Conservation (phyloP, 2,329 filamentous ascomycete genomes). For the Elsinoe ampelina region DNA sequence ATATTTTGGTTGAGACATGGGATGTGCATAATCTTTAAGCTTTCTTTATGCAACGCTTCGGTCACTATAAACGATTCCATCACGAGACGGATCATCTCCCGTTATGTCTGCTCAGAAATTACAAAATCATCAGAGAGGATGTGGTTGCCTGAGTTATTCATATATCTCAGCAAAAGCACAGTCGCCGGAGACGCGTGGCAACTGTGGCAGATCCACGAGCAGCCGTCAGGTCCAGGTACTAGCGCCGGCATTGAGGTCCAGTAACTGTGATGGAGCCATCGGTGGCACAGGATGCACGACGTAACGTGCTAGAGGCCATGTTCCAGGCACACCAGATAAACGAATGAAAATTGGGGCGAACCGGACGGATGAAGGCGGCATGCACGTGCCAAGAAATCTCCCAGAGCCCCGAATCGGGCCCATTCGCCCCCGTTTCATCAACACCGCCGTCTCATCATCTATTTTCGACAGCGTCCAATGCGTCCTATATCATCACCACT, state of each 20-base stretch:
- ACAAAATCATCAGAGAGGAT: not conserved
- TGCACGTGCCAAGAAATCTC: not conserved
- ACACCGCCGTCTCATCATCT: constrained; percentile 1
- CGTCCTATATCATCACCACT: not conserved
- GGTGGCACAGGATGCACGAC: not conserved
- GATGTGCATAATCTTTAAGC: too few species aligned
- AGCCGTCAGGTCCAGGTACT: not conserved
- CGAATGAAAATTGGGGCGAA: not conserved
- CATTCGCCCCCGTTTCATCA: not conserved
- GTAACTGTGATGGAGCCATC: not conserved
- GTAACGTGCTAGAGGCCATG: not conserved
- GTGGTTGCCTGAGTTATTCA: not conserved
- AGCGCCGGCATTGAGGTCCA: not conserved
- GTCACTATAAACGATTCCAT: too few species aligned
- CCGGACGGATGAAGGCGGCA: constrained; percentile 1
- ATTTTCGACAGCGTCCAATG: not conserved
- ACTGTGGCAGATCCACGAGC: not conserved
- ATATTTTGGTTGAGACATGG: too few species aligned
- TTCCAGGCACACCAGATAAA: not conserved
- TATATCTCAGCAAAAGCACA: not conserved
- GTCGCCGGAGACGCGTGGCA: not conserved
- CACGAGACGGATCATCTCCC: too few species aligned
- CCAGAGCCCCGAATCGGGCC: not conserved
- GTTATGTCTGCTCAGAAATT: not conserved
- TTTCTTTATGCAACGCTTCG: too few species aligned